Evolutionary conservation across 306 rosid species (phyloP).

Genomic region (Calophaca sinica): DNA sequence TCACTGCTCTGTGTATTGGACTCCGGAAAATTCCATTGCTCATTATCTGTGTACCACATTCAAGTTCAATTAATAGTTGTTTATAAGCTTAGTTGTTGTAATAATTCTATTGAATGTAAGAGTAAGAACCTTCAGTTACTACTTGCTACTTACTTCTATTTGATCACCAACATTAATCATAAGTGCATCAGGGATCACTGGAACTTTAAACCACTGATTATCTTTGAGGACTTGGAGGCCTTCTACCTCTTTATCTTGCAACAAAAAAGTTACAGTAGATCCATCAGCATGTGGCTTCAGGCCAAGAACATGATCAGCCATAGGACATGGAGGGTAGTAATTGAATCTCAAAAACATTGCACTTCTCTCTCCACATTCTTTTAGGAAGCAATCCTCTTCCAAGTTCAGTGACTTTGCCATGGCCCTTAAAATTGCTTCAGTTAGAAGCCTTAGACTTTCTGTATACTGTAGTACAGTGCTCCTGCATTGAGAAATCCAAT

Average conservation of each 20-base stretch:
- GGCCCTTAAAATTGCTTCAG: slow-evolving; percentile 65
- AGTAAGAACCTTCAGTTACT: neutral
- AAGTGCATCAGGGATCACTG: slow-evolving; percentile 70
- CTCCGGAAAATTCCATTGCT: slow-evolving; percentile 75
- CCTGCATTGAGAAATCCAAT: slow-evolving; percentile 50
- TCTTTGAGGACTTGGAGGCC: slow-evolving; percentile 84
- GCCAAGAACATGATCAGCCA: slow-evolving; percentile 74
- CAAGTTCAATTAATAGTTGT: neutral
- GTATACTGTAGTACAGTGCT: slow-evolving; percentile 58
- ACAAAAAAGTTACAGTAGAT: slow-evolving; percentile 62
- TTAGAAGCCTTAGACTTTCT: slow-evolving; percentile 47
- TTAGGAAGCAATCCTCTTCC: slow-evolving; percentile 66
- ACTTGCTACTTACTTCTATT: slow-evolving; percentile 59
- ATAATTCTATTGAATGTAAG: too few species aligned
- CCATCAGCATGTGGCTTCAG: slow-evolving; percentile 79
- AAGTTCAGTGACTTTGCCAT: slow-evolving; percentile 76
- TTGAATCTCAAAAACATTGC: slow-evolving; percentile 61
- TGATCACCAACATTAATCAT: slow-evolving; percentile 85
- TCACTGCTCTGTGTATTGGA: slow-evolving; percentile 70
- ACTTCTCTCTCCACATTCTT: slow-evolving; percentile 56
- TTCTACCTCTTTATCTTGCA: slow-evolving; percentile 77
- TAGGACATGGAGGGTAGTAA: slow-evolving; percentile 75
- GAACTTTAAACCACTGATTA: slow-evolving; percentile 69
- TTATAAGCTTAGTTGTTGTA: too few species aligned
- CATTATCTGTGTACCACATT: slow-evolving; percentile 51